Base-by-base conservation (phyloP, 2,329 filamentous ascomycete genomes). In the Colletotrichum aenigma region DNA sequence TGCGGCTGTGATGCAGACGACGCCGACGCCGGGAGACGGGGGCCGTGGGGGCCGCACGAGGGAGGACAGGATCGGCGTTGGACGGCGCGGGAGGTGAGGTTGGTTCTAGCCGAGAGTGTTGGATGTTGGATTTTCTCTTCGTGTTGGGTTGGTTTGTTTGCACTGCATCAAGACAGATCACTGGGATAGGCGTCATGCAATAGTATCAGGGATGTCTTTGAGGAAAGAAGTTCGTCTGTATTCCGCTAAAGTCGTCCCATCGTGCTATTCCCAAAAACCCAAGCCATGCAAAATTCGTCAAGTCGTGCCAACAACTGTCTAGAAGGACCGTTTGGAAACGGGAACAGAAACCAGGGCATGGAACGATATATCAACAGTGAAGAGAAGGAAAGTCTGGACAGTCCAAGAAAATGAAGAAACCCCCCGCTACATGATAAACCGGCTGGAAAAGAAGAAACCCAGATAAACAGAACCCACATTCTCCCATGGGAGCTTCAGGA, bases 31-130 rank as follows among this genome's bases (percentile, higher is more conserved):
- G 1, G 81, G 71, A 26, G 65, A 73, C n/a, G 77, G 68, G 12
- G 71, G 64, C 18, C 52, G 77, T 18, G 69, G 75, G 7, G 71
- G 48, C 18, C 79, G 82, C 76, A 79, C 75, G n/a, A 80, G 85
- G 76, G 84, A 87, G 15, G 85, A 86, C 58, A 81, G 86, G 68
- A 86, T 87, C 67, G 85, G 85, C 3, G 81, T 86, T 10, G 75
- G 78, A 77, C 79, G 80, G 74, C 76, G 77, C 70, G 77, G 77
- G 68, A 71, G 77, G 75, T 75, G 71, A 36, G 26, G 26, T 28
- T 28, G 26, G 26, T 28, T 28, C 26, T 28, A 28, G 28, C 28
- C 28, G 9, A 9, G 28, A 9, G 28, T 30, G 28, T 30, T 9
- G 8, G 28, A 10, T 30, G 9, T n/a, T 34, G 30, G 60, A 64